Evolutionary conservation across 768 basidiomycete genomes (phyloP).

Genomic region (Tephrocybe rancida): DNA sequence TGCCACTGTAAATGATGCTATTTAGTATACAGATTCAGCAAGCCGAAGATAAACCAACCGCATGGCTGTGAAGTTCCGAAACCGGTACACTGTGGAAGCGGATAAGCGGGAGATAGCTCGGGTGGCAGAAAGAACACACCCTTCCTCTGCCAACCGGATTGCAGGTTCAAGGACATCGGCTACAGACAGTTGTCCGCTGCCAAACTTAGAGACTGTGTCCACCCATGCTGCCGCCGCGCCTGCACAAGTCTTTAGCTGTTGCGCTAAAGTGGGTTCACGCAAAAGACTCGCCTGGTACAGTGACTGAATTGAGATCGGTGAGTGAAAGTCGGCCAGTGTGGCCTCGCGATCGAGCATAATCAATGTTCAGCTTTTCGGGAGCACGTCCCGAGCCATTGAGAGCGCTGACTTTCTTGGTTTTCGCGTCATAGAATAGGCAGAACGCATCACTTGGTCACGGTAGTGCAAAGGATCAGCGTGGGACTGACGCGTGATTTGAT

Average conservation of each 20-base stretch:
- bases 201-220: constrained; percentile 83
- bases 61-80: constrained; percentile 74
- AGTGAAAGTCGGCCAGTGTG: constrained; percentile 74
- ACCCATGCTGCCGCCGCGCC: constrained; percentile 97
- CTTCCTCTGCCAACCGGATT: constrained; percentile 88
- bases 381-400: constrained; percentile 93
- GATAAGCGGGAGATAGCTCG: background rate
- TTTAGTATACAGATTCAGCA: constrained; percentile 1
- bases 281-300: constrained; percentile 65
- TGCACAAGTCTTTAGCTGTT: constrained; percentile 22
- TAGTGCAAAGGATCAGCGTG: constrained; percentile 1
- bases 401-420: constrained; percentile 79
- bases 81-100: constrained; percentile 68
- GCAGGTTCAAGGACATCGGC: constrained; percentile 86
- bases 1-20: constrained; percentile 44
- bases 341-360: constrained; percentile 71
- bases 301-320: constrained; percentile 88
- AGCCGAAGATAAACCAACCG: constrained; percentile 39
- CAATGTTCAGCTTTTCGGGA: constrained; percentile 77
- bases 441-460: constrained; percentile 77
- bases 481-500: constrained; percentile 14
- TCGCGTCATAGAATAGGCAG: constrained; percentile 90
- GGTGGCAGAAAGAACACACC: constrained; percentile 45
- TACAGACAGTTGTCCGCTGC: constrained; percentile 65
- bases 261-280: background rate